phyloP scores from a whole-genome alignment of 202 grass and related monocot genomes.

The Elaeis oleifera region DNA sequence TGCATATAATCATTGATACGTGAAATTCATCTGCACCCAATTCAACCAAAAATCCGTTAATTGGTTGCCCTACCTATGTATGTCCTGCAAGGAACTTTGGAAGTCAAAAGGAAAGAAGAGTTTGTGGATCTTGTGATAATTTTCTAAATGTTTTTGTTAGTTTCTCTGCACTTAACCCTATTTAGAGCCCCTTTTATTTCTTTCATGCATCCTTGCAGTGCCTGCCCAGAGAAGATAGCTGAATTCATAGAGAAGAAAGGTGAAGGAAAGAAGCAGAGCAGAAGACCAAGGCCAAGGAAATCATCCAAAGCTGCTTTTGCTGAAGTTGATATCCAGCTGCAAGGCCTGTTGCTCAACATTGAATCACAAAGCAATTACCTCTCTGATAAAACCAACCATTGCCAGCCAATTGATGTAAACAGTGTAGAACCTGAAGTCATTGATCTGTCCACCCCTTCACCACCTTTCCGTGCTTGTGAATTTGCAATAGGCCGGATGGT shows the following conservation, averaged over 20 bases:
- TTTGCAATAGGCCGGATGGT: background rate
- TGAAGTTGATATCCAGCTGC: constrained; percentile 50
- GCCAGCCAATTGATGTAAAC: constrained; percentile 1
- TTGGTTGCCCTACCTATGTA: too few species aligned
- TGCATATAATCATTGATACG: too few species aligned
- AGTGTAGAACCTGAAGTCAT: constrained; percentile 20
- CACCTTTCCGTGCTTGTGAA: constrained; percentile 4
- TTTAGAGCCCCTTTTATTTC: constrained; percentile 3
- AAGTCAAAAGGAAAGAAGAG: too few species aligned
- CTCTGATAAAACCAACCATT: background rate
- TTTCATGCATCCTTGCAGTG: constrained; percentile 43
- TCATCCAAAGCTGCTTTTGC: constrained; percentile 32
- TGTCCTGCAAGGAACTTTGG: too few species aligned
- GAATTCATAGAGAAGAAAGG: constrained; percentile 73
- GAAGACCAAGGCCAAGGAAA: constrained; percentile 53
- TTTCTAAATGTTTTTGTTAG: background rate
- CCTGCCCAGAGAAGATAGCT: constrained; percentile 75
- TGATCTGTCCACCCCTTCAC: constrained; percentile 43
- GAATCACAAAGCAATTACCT: constrained; percentile 32
- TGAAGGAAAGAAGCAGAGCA: constrained; percentile 61
- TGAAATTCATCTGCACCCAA: too few species aligned
- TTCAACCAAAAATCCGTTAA: too few species aligned
- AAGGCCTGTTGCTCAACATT: constrained; percentile 55
- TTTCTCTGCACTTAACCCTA: background rate
- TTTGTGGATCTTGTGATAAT: background rate